phyloP scores from a whole-genome alignment of 2,329 filamentous ascomycete genomes.

The Erysiphe neolycopersici region DNA sequence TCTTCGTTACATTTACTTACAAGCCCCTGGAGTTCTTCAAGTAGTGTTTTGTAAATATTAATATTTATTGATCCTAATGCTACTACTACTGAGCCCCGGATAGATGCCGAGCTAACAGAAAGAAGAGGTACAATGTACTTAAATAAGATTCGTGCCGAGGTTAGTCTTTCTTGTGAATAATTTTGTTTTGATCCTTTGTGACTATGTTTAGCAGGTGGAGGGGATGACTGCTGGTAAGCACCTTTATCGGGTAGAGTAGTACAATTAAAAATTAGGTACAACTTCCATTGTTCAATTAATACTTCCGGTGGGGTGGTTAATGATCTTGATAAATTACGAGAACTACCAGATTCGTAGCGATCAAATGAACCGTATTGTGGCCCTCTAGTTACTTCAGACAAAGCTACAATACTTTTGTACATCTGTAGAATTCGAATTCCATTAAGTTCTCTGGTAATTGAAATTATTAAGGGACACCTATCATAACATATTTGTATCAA shows the following conservation, averaged over 20 bases:
- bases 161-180: slow-evolving; percentile 48
- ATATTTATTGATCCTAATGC: slow-evolving; percentile 88
- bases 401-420: slow-evolving; percentile 54
- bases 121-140: slow-evolving; percentile 75
- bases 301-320: slow-evolving; percentile 57
- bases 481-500: slow-evolving; percentile 76
- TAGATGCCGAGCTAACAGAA: slow-evolving; percentile 49
- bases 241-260: slow-evolving; percentile 76
- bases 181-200: slow-evolving; percentile 55
- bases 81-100: slow-evolving; percentile 71
- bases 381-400: slow-evolving; percentile 48
- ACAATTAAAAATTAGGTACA: slow-evolving; percentile 91
- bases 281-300: slow-evolving; percentile 89
- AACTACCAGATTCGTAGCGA: slow-evolving; percentile 25
- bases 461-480: slow-evolving; percentile 73
- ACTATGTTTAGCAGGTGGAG: slow-evolving; percentile 41
- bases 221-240: slow-evolving; percentile 27
- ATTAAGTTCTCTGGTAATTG: slow-evolving; percentile 70
- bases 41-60: slow-evolving; percentile 69
- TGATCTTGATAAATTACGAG: slow-evolving; percentile 19
- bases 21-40: slow-evolving; percentile 72
- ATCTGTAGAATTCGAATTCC: slow-evolving; percentile 83
- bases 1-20: slow-evolving; percentile 73
- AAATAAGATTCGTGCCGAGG: slow-evolving; percentile 71
- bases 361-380: slow-evolving; percentile 29